Evolutionary conservation across 2,329 filamentous ascomycete species (phyloP).

Genomic region (Pseudohalonectria lignicola): DNA sequence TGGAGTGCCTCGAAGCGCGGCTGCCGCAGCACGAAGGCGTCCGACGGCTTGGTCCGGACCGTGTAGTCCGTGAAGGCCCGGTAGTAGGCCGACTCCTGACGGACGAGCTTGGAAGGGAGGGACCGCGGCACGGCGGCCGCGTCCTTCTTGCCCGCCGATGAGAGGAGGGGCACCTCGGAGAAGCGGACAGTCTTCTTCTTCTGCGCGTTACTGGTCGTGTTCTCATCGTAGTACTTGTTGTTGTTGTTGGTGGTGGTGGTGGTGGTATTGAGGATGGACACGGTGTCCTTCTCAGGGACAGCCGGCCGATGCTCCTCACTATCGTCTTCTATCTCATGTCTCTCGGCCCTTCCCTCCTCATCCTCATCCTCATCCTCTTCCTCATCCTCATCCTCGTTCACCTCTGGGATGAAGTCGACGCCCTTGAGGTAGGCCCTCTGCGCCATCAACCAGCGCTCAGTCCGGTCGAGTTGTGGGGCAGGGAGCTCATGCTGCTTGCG

Average conservation of each 20-base stretch:
- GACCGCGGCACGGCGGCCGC: constrained; percentile 28
- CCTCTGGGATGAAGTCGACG: constrained; percentile 35
- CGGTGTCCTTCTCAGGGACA: constrained; percentile 8
- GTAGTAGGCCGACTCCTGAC: constrained; percentile 72
- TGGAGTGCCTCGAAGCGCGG: constrained; percentile 84
- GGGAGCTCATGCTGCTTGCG: constrained; percentile 61
- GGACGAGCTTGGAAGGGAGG: constrained; percentile 39
- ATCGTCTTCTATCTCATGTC: constrained; percentile 10
- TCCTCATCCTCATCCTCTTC: constrained; percentile 5
- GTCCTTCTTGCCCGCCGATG: constrained; percentile 16
- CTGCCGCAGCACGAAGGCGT: constrained; percentile 77
- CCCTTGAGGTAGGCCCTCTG: constrained; percentile 69
- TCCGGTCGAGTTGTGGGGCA: constrained; percentile 69
- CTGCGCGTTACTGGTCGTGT: constrained; percentile 18
- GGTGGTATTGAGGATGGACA: background rate
- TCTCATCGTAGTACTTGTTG: background rate
- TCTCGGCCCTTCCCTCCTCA: constrained; percentile 1
- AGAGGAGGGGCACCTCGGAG: constrained; percentile 33
- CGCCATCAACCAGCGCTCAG: constrained; percentile 73
- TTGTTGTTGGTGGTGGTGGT: constrained; percentile 10
- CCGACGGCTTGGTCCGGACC: constrained; percentile 52
- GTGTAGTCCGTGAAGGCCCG: constrained; percentile 72
- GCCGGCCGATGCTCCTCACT: constrained; percentile 13
- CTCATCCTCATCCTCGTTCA: constrained; percentile 19
- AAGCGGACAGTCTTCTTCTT: constrained; percentile 71